Percentiles rank a stretch among this genome's conserved stretches.
Conservation (phyloP, 345 rosid genomes). For the Sisymbrium altissimum region DNA sequence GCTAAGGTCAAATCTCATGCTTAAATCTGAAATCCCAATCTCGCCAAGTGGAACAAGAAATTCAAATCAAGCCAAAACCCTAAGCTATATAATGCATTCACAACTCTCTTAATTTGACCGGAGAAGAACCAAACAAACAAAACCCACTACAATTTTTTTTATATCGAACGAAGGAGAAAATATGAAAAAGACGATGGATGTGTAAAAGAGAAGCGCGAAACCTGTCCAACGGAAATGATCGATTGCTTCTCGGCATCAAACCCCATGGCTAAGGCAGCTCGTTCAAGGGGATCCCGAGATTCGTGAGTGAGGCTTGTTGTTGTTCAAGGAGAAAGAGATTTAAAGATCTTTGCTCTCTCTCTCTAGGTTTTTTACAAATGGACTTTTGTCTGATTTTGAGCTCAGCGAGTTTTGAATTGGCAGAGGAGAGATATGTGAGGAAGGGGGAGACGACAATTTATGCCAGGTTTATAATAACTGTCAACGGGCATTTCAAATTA, state of each 20-base stretch:
- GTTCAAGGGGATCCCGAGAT: conserved; percentile 5
- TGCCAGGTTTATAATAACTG: neutral
- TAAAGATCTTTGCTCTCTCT: neutral
- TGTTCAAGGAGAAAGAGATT: neutral
- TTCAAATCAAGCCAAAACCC: neutral
- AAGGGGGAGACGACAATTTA: conserved; percentile 16
- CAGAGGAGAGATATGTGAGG: conserved; percentile 15
- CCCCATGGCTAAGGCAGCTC: conserved; percentile 40
- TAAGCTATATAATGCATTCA: neutral
- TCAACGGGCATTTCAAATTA: conserved; percentile 29
- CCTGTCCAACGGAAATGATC: conserved; percentile 46
- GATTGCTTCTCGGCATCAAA: conserved; percentile 49
- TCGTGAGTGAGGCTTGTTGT: neutral
- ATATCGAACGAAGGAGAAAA: neutral
- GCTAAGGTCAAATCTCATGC: neutral
- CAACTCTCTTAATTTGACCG: neutral
- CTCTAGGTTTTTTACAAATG: neutral
- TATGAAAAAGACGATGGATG: neutral
- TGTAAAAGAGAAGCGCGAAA: conserved; percentile 9
- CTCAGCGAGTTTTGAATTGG: conserved; percentile 2
- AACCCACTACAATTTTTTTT: neutral
- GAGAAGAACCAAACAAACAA: conserved; percentile 11
- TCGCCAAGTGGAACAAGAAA: neutral
- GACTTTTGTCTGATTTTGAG: conserved; percentile 3
- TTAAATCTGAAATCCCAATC: neutral